phyloP scores from a whole-genome alignment of 2,329 filamentous ascomycete species.

The Parasarocladium wereldwijsianum region DNA sequence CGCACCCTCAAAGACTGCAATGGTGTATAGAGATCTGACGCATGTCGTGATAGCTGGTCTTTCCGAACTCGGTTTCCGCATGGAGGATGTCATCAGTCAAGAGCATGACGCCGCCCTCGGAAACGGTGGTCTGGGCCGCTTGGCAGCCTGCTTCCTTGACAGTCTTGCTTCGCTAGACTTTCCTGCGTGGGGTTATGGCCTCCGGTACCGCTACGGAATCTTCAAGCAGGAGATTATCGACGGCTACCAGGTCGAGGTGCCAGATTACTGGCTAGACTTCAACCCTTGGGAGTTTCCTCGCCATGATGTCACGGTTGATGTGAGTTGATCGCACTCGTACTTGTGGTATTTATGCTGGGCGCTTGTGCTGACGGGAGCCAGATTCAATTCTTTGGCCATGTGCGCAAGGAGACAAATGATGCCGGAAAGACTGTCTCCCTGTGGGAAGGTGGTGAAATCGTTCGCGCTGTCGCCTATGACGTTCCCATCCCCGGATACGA shows the following conservation, averaged over 20 bases:
- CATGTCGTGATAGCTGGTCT: slow-evolving; percentile 61
- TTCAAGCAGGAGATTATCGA: slow-evolving; percentile 99
- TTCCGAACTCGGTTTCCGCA: slow-evolving; percentile 79
- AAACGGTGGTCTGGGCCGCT: slow-evolving; percentile 85
- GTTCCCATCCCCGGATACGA: slow-evolving; percentile 82
- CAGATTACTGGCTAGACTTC: slow-evolving; percentile 98
- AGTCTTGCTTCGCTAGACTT: slow-evolving; percentile 90
- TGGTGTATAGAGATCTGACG: slow-evolving; percentile 6
- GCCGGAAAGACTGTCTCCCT: slow-evolving; percentile 58
- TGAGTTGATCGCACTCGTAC: slow-evolving; percentile 25
- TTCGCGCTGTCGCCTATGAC: slow-evolving; percentile 86
- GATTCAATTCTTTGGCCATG: slow-evolving; percentile 89
- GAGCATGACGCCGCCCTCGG: slow-evolving; percentile 94
- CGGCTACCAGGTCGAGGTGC: slow-evolving; percentile 94
- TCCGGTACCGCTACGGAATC: slow-evolving; percentile 92
- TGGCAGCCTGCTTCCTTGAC: slow-evolving; percentile 94
- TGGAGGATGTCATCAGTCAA: slow-evolving; percentile 88
- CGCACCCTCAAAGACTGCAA: neutral
- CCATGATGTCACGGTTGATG: slow-evolving; percentile 86
- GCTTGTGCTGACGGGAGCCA: slow-evolving; percentile 9
- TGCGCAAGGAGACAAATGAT: slow-evolving; percentile 59
- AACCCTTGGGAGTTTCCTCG: slow-evolving; percentile 98
- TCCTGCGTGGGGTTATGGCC: slow-evolving; percentile 91
- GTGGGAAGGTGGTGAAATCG: slow-evolving; percentile 90
- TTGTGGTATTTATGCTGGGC: slow-evolving; percentile 3